Evolutionary conservation across 2,329 filamentous ascomycete genomes (phyloP), one percentile per base, ranked within the genome.

Genomic region (Hirsutella minnesotensis): DNA sequence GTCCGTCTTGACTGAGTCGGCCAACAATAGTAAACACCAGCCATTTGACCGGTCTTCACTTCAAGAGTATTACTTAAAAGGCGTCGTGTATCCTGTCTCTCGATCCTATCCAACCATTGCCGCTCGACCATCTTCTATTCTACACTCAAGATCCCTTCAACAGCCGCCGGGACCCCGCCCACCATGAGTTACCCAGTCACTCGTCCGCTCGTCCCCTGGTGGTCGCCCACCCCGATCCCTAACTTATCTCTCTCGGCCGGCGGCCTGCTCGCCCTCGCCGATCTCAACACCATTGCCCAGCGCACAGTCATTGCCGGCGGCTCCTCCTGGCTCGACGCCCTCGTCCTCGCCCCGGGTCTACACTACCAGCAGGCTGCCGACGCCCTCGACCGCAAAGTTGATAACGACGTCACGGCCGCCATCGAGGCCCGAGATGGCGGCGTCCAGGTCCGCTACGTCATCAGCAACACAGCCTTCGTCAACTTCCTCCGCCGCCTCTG

Each of bases 351-450:
- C 2, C 77, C 77, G 0, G 77, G 78, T 0, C 53, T 81, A 40
- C 78, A 81, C 56, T 72, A 72, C 49, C 75, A 81, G 50, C 74
- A 80, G 50, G 65, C 69, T 4, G 75, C 74, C 9, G 65, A 73
- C 12, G 64, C 67, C 1, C 58, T 80, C 15, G 64, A 64, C 45
- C 29, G 35, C 38, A 27, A 35, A 27, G 10, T 9, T 3, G 15
- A 33, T 4, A n/a, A n/a, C 33, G 33, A 9, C 15, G 33, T 9
- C 33, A n/a, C 3, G 13, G 24, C 7, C 24, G 15, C 39, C 21
- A 18, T 38, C 21, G 36, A n/a, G 5, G 12, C n/a, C n/a, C 22
- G 13, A 3, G 5, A 5, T 5, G 12, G 29, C 9, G 20, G 20
- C 16, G 22, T 3, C 9, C 41, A 35, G 41, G 39, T 44, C 3